Conservation (phyloP, 2,329 filamentous ascomycete genomes). For the Davidsoniella eucalypti region DNA sequence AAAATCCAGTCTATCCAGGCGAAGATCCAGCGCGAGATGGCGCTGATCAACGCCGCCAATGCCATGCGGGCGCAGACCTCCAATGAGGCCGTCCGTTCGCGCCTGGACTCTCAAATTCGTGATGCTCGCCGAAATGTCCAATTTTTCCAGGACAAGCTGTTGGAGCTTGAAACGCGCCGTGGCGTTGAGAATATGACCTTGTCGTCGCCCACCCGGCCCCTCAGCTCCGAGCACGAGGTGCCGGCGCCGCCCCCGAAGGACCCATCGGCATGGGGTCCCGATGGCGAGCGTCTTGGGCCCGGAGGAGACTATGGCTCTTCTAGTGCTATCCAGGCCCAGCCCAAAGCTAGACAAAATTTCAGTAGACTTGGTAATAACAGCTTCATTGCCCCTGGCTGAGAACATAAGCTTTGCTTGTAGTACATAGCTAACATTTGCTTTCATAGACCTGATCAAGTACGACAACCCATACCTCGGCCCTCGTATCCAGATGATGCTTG, state of each 20-base stretch:
- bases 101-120: slow-evolving; percentile 84
- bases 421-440: slow-evolving; percentile 7
- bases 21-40: slow-evolving; percentile 97
- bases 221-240: slow-evolving; percentile 30
- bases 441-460: slow-evolving; percentile 87
- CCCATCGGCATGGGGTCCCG: slow-evolving; percentile 53
- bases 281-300: slow-evolving; percentile 45
- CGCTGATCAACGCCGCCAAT: slow-evolving; percentile 83
- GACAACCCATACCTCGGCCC: slow-evolving; percentile 90
- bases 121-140: slow-evolving; percentile 85
- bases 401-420: no score
- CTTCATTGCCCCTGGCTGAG: no score
- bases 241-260: slow-evolving; percentile 65
- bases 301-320: slow-evolving; percentile 46
- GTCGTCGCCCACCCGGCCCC: slow-evolving; percentile 29
- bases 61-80: slow-evolving; percentile 91
- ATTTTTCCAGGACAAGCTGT: slow-evolving; percentile 86
- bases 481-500: slow-evolving; percentile 97
- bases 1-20: slow-evolving; percentile 66
- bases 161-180: slow-evolving; percentile 70
- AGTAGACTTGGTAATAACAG: slow-evolving; percentile 74
- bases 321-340: slow-evolving; percentile 31
- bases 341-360: slow-evolving; percentile 73
- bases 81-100: slow-evolving; percentile 79
- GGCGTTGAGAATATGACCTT: slow-evolving; percentile 52